These are phyloP conservation scores for Ulmus americana DNA, from an alignment of 331 rosid species.

Conservation along the genomic window DNA sequence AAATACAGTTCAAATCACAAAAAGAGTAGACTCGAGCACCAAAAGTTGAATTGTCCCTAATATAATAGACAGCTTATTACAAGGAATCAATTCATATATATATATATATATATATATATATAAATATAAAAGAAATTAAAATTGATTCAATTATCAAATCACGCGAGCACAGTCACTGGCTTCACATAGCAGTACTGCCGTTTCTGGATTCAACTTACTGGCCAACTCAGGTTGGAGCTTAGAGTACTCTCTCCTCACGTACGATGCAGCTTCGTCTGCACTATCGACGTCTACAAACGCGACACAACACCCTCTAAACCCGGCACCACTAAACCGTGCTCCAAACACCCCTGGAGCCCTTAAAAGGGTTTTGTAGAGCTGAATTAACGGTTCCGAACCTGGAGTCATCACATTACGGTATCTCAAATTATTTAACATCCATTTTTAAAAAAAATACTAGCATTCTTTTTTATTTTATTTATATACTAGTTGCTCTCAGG, in stretches of 20 bases:
- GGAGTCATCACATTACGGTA: conserved; percentile 12
- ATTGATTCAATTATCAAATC: conserved; percentile 22
- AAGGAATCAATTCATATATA: too few species aligned
- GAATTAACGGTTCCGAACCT: conserved; percentile 75
- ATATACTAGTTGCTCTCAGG: too few species aligned
- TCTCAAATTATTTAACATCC: background rate
- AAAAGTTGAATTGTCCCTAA: too few species aligned
- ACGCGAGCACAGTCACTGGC: conserved; percentile 63
- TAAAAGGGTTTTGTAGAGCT: conserved; percentile 65
- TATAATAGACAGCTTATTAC: too few species aligned
- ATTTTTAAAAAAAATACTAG: too few species aligned
- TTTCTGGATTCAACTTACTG: conserved; percentile 24
- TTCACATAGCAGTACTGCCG: conserved; percentile 62
- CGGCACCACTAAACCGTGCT: conserved; percentile 94
- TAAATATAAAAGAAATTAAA: too few species aligned
- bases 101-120: too few species aligned
- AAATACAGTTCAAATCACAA: too few species aligned
- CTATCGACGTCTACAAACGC: conserved; percentile 60
- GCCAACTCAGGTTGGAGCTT: conserved; percentile 61
- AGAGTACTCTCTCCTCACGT: conserved; percentile 55
- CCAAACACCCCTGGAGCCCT: conserved; percentile 83
- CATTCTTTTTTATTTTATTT: too few species aligned
- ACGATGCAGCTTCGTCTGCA: conserved; percentile 69
- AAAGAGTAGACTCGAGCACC: too few species aligned
- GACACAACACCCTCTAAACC: conserved; percentile 87